phyloP scores from a whole-genome alignment of 2,329 filamentous ascomycete species.

The Sporothrix curviconia region DNA sequence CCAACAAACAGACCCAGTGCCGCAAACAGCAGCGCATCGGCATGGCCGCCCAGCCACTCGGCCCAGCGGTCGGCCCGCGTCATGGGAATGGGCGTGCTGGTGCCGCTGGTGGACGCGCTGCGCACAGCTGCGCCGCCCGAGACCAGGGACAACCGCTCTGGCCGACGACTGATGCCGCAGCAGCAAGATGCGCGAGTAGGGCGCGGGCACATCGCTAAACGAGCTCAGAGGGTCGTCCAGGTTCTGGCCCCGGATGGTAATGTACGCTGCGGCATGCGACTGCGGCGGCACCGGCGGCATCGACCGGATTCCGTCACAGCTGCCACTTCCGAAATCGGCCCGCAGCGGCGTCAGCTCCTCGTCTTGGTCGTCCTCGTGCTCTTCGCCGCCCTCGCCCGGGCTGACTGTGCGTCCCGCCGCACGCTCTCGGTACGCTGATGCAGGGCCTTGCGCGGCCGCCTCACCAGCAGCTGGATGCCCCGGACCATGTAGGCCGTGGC shows the following conservation, averaged over 20 bases:
- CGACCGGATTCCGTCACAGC: background rate
- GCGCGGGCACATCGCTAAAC: conserved; percentile 18
- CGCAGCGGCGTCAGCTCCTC: conserved; percentile 17
- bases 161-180: background rate
- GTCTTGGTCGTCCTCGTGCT: background rate
- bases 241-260: conserved; percentile 20
- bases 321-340: conserved; percentile 13
- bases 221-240: conserved; percentile 20
- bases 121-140: too few species aligned
- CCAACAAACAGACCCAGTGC: conserved; percentile 44
- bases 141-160: too few species aligned
- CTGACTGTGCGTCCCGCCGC: conserved; percentile 20
- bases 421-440: conserved; percentile 48
- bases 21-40: conserved; percentile 41
- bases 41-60: conserved; percentile 35
- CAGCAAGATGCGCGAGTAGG: conserved; percentile 17
- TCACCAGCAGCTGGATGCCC: conserved; percentile 43
- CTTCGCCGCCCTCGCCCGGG: conserved; percentile 16
- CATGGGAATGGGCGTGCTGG: conserved; percentile 17
- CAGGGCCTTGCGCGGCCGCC: conserved; percentile 46
- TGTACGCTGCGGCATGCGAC: conserved; percentile 19
- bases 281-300: conserved; percentile 12
- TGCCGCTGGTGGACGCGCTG: conserved; percentile 27
- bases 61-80: conserved; percentile 47
- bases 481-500: conserved; percentile 49